Evolutionary conservation across 2,329 filamentous ascomycete species (phyloP).

Genomic region (Chrysoporthe cubensis): DNA sequence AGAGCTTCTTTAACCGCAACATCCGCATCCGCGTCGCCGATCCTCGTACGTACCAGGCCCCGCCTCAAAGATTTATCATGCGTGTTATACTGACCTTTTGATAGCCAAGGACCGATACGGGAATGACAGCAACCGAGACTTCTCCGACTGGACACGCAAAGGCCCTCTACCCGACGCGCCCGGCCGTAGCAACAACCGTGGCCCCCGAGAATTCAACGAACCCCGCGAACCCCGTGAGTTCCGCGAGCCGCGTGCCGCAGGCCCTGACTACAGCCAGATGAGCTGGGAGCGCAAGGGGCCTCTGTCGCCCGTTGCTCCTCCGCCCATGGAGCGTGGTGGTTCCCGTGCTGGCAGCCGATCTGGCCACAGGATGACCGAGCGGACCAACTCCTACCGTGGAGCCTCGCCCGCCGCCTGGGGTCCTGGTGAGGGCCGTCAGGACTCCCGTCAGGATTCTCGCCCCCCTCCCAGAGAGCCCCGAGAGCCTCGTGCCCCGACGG

Average conservation of each 20-base stretch:
- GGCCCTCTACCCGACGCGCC: conserved; percentile 63
- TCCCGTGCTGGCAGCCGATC: conserved; percentile 61
- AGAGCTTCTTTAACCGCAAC: conserved; percentile 82
- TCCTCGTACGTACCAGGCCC: conserved; percentile 74
- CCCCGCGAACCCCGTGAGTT: conserved; percentile 69
- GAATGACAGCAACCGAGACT: conserved; percentile 72
- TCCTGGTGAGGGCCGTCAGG: conserved; percentile 64
- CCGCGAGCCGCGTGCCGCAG: conserved; percentile 26
- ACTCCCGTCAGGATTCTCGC: conserved; percentile 63
- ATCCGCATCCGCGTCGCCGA: conserved; percentile 96
- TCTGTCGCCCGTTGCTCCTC: conserved; percentile 66
- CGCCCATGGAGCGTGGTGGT: conserved; percentile 51
- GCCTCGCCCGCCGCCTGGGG: conserved; percentile 78
- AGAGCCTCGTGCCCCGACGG: conserved; percentile 73
- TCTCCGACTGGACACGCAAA: conserved; percentile 91
- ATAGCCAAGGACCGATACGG: conserved; percentile 80
- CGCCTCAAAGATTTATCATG: not conserved
- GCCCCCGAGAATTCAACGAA: conserved; percentile 60
- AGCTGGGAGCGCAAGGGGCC: conserved; percentile 97
- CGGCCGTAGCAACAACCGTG: conserved; percentile 50
- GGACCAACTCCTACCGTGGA: conserved; percentile 60
- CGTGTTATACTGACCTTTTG: conserved; percentile 41
- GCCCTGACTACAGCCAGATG: conserved; percentile 26
- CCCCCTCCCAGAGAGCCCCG: conserved; percentile 65
- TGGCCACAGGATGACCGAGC: conserved; percentile 55